Conservation (phyloP, 2,329 filamentous ascomycete genomes). For the Elsinoe fawcettii region DNA sequence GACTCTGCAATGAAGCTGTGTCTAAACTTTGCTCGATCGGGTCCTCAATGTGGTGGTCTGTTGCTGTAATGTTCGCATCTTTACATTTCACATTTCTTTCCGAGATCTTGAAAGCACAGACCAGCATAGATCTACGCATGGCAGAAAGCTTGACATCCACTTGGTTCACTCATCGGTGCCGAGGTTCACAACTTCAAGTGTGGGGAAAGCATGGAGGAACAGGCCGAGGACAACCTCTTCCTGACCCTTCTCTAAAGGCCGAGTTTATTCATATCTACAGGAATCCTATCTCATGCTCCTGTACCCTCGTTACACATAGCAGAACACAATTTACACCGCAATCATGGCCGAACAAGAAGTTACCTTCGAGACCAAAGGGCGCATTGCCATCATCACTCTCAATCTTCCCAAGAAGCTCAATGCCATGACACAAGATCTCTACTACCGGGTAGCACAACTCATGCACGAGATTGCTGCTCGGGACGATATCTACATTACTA, state of each 20-base stretch:
- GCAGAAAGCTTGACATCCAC: background rate
- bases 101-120: conserved; percentile 7
- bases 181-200: background rate
- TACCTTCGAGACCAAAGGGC: conserved; percentile 56
- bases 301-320: too few species aligned
- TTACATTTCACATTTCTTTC: conserved; percentile 1
- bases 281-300: too few species aligned
- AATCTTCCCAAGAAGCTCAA: conserved; percentile 82
- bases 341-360: conserved; percentile 38
- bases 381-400: conserved; percentile 77
- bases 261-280: too few species aligned
- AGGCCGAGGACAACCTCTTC: background rate
- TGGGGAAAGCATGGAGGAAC: background rate
- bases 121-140: background rate
- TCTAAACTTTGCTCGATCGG: too few species aligned
- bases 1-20: too few species aligned
- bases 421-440: conserved; percentile 62
- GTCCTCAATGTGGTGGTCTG: too few species aligned
- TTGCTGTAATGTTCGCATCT: background rate
- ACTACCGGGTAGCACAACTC: conserved; percentile 66
- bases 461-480: conserved; percentile 70
- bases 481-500: conserved; percentile 75
- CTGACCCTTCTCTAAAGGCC: too few species aligned
- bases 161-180: conserved; percentile 9
- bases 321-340: background rate